Evolutionary conservation across 2,329 filamentous ascomycete species (phyloP).

Genomic region (Cladobotryum mycophilum): DNA sequence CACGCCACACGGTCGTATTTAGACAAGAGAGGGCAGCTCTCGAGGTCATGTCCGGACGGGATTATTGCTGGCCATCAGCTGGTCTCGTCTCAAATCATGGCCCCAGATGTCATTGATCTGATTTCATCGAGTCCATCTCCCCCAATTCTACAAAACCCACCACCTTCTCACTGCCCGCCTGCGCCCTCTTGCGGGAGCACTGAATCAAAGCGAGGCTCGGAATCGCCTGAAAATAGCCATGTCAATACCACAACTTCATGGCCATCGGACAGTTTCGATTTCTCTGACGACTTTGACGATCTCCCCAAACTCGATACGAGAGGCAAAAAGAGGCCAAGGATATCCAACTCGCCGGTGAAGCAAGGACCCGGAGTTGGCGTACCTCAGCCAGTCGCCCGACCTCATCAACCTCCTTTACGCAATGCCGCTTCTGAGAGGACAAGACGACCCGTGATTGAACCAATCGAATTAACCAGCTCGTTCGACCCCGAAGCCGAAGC

Average conservation of each 20-base stretch:
- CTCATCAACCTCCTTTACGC: not conserved
- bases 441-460: conserved; percentile 13
- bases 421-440: not conserved
- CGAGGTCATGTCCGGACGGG: no score
- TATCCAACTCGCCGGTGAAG: not conserved
- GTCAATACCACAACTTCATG: no score
- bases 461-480: conserved; percentile 34
- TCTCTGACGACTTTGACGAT: not conserved
- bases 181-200: not conserved
- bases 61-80: no score
- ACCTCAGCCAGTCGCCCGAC: not conserved
- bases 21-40: no score
- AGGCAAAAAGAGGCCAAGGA: not conserved
- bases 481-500: conserved; percentile 14
- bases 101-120: conserved; percentile 29
- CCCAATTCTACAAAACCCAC: not conserved
- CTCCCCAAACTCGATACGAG: not conserved
- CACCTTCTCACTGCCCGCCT: not conserved
- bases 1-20: no score
- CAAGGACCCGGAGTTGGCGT: not conserved
- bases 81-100: conserved; percentile 18
- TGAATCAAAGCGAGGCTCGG: no score
- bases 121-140: conserved; percentile 30
- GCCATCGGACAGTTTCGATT: no score
- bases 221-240: no score